Evolutionary conservation across 208 protist species (phyloP), one percentile per base, ranked within the genome.

Genomic region (Acanthamoeba triangularis): DNA sequence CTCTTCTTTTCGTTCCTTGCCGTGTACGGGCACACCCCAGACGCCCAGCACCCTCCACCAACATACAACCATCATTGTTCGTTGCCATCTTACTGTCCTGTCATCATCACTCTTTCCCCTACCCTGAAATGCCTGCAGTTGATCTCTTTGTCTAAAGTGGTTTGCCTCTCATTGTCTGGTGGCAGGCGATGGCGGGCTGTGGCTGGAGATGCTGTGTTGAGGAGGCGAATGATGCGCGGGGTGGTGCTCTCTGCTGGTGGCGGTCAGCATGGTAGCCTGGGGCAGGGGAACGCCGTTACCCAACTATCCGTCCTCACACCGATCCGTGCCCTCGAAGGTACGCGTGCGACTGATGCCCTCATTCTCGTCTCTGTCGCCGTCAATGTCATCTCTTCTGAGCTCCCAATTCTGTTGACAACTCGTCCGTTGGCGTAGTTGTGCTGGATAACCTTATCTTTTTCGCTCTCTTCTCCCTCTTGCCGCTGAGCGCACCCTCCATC

Each of bases 371-470:
- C 41, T 47, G 41, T 47, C 41, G 41, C 41, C 41, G 23, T 14
- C 59, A 23, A 23, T 14, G 23, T 14, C 23, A 28, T n/a, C 7
- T 65, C 23, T 10, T 10, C 59, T 23, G 0, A 23, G 59, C 59
- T 23, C 23, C 59, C 59, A 65, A 65, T 65, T 65, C 59, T 14
- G 59, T 65, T n/a, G 59, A 65, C 23, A 65, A 65, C 23, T 65
- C 59, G 59, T 4, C 23, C 25, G 25, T 65, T 30, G 0, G 52
- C 52, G 7, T 56, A 10, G 59, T 65, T 65, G 59, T n/a, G 59
- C 59, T 65, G 59, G 59, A n/a, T 65, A 65, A 65, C 59, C 59
- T 65, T 65, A 65, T 28, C 59, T 65, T 65, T 65, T 65, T 65
- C 59, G 59, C 59, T n/a, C 14, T n/a, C 1, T 65, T 65, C 59